A percentile compares a stretch with the other conserved stretches of the same genome.
phyloP scores from a whole-genome alignment of 169 alveolate genomes.

The Plasmodium adleri region DNA sequence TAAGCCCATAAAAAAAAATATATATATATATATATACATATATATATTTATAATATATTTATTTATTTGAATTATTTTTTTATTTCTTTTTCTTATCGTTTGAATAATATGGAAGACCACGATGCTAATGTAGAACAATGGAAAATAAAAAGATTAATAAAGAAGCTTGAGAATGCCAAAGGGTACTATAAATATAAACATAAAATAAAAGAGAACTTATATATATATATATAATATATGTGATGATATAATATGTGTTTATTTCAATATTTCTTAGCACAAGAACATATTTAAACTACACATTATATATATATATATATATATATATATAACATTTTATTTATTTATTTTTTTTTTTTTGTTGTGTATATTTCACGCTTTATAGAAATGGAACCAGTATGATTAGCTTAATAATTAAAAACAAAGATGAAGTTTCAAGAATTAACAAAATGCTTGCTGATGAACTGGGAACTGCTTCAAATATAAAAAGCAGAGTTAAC shows the following conservation, averaged over 20 bases:
- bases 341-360: neutral
- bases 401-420: conserved; percentile 96
- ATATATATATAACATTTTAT: neutral
- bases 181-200: conserved; percentile 83
- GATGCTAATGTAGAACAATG: conserved; percentile 94
- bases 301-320: neutral
- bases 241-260: neutral
- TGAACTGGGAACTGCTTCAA: conserved; percentile 97
- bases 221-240: neutral
- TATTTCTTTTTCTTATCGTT: neutral
- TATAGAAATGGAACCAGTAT: conserved; percentile 96
- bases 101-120: conserved; percentile 72
- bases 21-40: neutral
- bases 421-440: conserved; percentile 96
- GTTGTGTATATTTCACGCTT: neutral
- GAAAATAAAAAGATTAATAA: conserved; percentile 94
- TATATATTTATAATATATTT: neutral
- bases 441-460: conserved; percentile 95
- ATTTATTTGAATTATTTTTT: neutral
- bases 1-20: neutral
- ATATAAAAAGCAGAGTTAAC: conserved; percentile 97
- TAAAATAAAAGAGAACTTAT: neutral
- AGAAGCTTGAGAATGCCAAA: conserved; percentile 92
- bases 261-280: neutral
- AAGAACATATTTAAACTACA: no score